phyloP scores from a whole-genome alignment of 768 basidiomycete genomes.

The Naganishia kalamii region DNA sequence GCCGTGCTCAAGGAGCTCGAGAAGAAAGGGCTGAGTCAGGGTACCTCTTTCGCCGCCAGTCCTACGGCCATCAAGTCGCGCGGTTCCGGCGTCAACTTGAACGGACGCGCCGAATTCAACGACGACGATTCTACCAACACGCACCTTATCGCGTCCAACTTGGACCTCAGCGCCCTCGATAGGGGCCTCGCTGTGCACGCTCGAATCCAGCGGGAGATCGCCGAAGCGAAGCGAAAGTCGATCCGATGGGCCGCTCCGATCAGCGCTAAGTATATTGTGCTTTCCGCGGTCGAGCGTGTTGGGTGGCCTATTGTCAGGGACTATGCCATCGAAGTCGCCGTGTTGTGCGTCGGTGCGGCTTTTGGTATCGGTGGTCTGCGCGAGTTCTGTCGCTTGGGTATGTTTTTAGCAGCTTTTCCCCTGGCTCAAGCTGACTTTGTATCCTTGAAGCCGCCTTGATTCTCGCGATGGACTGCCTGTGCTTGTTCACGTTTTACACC shows the following conservation, averaged over 20 bases:
- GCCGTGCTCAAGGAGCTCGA: conserved; percentile 12
- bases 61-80: neutral
- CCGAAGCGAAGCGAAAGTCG: conserved; percentile 37
- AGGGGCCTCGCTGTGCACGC: conserved; percentile 43
- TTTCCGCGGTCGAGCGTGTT: conserved; percentile 70
- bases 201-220: conserved; percentile 39
- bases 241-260: conserved; percentile 49
- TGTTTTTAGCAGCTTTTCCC: conserved; percentile 45
- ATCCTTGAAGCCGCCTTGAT: conserved; percentile 62
- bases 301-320: conserved; percentile 83
- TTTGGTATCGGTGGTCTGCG: conserved; percentile 78
- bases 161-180: conserved; percentile 40
- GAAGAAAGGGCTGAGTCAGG: conserved; percentile 15
- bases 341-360: conserved; percentile 78
- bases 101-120: conserved; percentile 19
- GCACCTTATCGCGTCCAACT: conserved; percentile 22
- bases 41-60: neutral
- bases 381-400: conserved; percentile 71
- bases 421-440: neutral
- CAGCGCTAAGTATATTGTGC: conserved; percentile 74
- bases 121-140: neutral
- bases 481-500: conserved; percentile 83
- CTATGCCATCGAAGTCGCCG: conserved; percentile 84
- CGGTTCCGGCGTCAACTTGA: conserved; percentile 20
- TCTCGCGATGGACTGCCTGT: conserved; percentile 74